Percentiles rank a stretch among this genome's conserved stretches.
These are phyloP conservation scores for Fraxinus velutina DNA, from an alignment of 305 asterid genomes.

Conservation along the genomic window DNA sequence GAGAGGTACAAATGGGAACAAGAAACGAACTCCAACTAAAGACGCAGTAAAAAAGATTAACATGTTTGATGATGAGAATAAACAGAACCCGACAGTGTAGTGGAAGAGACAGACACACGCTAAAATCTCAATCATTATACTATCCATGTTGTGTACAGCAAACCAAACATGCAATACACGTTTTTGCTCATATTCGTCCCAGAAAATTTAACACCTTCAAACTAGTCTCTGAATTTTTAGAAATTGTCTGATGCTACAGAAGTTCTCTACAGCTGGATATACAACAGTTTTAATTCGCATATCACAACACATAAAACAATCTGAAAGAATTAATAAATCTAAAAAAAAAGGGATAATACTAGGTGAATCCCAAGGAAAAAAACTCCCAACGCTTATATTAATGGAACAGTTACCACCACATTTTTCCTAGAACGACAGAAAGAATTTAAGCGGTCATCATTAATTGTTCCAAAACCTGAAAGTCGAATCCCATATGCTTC, in stretches of 20 bases:
- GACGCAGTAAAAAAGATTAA: too few relatives aligned
- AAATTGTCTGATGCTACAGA: constrained; percentile 4
- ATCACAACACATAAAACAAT: neutral
- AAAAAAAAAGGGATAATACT: neutral
- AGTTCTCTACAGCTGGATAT: constrained; percentile 4
- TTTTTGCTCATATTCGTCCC: neutral
- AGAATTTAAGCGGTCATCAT: constrained; percentile 38
- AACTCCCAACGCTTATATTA: constrained; percentile 37
- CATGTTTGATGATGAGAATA: neutral
- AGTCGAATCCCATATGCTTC: constrained; percentile 69
- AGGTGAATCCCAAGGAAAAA: neutral
- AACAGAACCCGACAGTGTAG: neutral
- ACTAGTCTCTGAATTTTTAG: neutral
- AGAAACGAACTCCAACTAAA: neutral
- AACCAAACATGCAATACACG: neutral
- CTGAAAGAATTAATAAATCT: constrained; percentile 4
- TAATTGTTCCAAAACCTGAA: constrained; percentile 68
- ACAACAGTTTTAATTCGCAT: neutral
- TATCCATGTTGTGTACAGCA: neutral
- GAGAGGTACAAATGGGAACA: neutral
- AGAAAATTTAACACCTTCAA: neutral
- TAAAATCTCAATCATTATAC: neutral
- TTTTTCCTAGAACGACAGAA: constrained; percentile 48
- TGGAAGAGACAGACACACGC: neutral
- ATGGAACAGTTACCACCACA: constrained; percentile 25